A percentile compares a stretch with the other conserved stretches of the same genome.
These are phyloP conservation scores for Candida michaelii DNA, from an alignment of 805 yeast species.

Conservation along the genomic window DNA sequence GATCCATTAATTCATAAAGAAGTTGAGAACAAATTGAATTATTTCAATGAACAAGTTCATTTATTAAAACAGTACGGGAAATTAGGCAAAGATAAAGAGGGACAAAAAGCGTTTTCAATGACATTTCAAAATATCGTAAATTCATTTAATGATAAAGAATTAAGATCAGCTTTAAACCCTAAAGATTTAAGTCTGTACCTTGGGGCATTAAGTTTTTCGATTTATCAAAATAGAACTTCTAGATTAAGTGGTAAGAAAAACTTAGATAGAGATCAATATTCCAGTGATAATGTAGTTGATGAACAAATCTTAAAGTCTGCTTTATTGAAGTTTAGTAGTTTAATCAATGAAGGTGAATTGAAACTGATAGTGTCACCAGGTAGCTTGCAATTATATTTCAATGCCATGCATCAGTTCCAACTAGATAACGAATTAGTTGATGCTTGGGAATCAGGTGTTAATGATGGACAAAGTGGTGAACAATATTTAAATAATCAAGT, in stretches of 20 bases:
- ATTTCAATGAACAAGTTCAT: slow-evolving; percentile 30
- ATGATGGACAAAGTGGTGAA: slow-evolving; percentile 37
- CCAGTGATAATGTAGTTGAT: slow-evolving; percentile 24
- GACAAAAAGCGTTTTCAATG: slow-evolving; percentile 18
- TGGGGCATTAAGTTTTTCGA: slow-evolving; percentile 23
- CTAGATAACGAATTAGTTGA: slow-evolving; percentile 63
- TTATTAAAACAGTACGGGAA: slow-evolving; percentile 20
- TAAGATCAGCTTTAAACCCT: slow-evolving; percentile 19
- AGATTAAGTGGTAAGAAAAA: slow-evolving; percentile 34
- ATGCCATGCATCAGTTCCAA: slow-evolving; percentile 50
- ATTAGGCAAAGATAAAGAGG: slow-evolving; percentile 15
- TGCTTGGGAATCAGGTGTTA: slow-evolving; percentile 68
- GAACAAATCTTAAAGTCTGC: slow-evolving; percentile 33
- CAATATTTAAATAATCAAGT: slow-evolving; percentile 63
- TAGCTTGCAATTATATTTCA: slow-evolving; percentile 26
- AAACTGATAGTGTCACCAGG: slow-evolving; percentile 22
- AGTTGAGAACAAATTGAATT: slow-evolving; percentile 20
- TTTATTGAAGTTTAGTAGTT: slow-evolving; percentile 30
- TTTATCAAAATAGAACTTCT: slow-evolving; percentile 29
- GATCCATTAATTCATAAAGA: slow-evolving; percentile 27
- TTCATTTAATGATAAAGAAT: slow-evolving; percentile 22
- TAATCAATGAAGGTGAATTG: slow-evolving; percentile 30
- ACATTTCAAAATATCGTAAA: slow-evolving; percentile 18
- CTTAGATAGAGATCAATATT: slow-evolving; percentile 38
- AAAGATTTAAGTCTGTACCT: slow-evolving; percentile 25